Evolutionary conservation across 495 filamentous ascomycete genomes (phyloP).

Genomic region (Penicillium maclennaniae): DNA sequence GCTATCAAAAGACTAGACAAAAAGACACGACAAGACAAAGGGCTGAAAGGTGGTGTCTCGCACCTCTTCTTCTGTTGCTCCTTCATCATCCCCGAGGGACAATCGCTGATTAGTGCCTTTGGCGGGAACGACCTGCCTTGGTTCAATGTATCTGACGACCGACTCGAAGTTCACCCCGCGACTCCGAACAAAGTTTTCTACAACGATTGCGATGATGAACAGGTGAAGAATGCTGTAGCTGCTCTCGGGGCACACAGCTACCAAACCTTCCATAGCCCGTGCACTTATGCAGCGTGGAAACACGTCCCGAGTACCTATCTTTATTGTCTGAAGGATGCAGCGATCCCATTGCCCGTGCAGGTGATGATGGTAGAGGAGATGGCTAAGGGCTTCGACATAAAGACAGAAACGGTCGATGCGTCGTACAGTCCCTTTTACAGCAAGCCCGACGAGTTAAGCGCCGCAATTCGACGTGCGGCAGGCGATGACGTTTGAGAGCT

Average conservation of each 20-base stretch:
- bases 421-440: constrained; percentile 33
- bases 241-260: background rate
- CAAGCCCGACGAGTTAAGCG: constrained; percentile 18
- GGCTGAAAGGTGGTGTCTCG: constrained; percentile 35
- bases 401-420: constrained; percentile 21
- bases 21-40: constrained; percentile 23
- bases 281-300: constrained; percentile 44
- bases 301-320: constrained; percentile 47
- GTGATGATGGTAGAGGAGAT: constrained; percentile 27
- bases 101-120: background rate
- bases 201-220: background rate
- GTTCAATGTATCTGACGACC: background rate
- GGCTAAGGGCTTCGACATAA: constrained; percentile 8
- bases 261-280: constrained; percentile 10
- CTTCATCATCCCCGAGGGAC: constrained; percentile 22
- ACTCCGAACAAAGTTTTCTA: constrained; percentile 18
- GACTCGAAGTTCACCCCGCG: constrained; percentile 22
- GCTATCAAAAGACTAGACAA: constrained; percentile 38
- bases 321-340: constrained; percentile 34
- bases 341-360: constrained; percentile 24
- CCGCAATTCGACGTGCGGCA: constrained; percentile 14
- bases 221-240: background rate
- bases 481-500: background rate
- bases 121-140: background rate
- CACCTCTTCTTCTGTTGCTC: constrained; percentile 36